Base-by-base conservation (phyloP, 371 early-diverging fungal genomes). In the Mortierella sp. region DNA sequence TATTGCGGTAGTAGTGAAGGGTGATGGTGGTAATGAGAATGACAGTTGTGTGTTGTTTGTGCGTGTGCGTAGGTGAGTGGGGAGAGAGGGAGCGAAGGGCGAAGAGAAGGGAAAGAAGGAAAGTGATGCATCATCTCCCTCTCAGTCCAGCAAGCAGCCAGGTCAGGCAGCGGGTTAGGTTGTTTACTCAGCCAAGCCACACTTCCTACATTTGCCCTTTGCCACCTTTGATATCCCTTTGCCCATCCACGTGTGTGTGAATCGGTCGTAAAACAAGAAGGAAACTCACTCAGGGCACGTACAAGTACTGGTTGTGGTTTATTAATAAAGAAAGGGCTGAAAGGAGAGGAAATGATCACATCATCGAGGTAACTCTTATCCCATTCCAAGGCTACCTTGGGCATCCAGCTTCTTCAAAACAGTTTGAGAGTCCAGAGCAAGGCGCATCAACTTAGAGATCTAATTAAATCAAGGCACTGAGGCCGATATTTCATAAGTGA, bases 141-240 rank as follows among this genome's bases (percentile, higher is more conserved):
- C 12, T 48, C 48, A 14, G 48, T 3, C 51, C 16, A 51, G 18
- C 51, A 51, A 51, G 21, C 21, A 51, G 29, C 35, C 3, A 35
- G 35, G 63, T 63, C 63, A 63, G 24, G 49, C 18, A 49, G 70
- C 29, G 58, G 49, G 38, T 74, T 14, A 63, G 35, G 35, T 80
- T 80, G 81, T 80, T 81, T 81, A 74, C 46, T 70, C 38, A 65
- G 81, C 82, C 77, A 82, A 82, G 82, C 82, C 78, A 80, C 81
- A 60, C 54, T 49, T 5, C 27, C 10, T 63, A 27, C 43, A 55
- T 7, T 35, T 60, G 63, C 63, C 58, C 63, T 63, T 49, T 49
- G 21, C 51, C 21, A 21, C 51, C n/a, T 12, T 76, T 70, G 41
- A 48, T 35, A n/a, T 32, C 29, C 24, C 49, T 38, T 38, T 70